These are phyloP conservation scores for Cladosporium velox DNA, from an alignment of 2,329 filamentous ascomycete species.

Conservation along the genomic window DNA sequence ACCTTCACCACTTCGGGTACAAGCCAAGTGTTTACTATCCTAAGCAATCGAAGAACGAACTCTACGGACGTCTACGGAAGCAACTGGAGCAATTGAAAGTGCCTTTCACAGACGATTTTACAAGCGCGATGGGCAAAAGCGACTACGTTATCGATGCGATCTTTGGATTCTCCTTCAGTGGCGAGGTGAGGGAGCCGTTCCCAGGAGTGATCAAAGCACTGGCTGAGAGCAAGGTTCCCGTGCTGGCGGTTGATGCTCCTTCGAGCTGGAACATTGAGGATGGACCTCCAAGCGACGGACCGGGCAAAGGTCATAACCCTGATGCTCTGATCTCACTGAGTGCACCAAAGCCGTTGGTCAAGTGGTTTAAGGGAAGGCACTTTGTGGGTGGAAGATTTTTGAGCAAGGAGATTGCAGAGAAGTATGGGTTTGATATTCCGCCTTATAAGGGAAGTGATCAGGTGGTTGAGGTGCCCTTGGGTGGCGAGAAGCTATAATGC, in stretches of 20 bases:
- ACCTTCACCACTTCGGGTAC: constrained; percentile 91
- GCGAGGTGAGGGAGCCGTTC: constrained; percentile 91
- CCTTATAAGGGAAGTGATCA: constrained; percentile 85
- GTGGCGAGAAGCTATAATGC: constrained; percentile 52
- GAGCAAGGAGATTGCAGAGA: constrained; percentile 72
- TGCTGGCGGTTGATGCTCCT: constrained; percentile 88
- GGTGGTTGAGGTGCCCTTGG: constrained; percentile 70
- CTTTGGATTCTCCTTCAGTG: constrained; percentile 92
- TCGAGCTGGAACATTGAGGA: constrained; percentile 92
- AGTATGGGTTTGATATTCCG: constrained; percentile 83
- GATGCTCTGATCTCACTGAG: constrained; percentile 81
- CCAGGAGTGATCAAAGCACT: constrained; percentile 76
- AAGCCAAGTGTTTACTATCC: constrained; percentile 87
- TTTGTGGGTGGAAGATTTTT: constrained; percentile 93
- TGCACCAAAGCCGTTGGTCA: constrained; percentile 86
- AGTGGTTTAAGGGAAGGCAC: constrained; percentile 81
- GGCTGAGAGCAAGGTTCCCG: constrained; percentile 70
- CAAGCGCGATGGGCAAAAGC: constrained; percentile 62
- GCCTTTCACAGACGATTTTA: constrained; percentile 82
- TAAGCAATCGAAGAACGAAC: constrained; percentile 84
- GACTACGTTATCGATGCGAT: constrained; percentile 91
- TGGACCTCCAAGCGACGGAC: constrained; percentile 75
- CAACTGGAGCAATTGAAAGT: constrained; percentile 83
- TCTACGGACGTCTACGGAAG: constrained; percentile 83
- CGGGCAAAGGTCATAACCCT: constrained; percentile 80